Conservation (phyloP, 1,139 yeast species). For the Suhomyces kunorum region DNA sequence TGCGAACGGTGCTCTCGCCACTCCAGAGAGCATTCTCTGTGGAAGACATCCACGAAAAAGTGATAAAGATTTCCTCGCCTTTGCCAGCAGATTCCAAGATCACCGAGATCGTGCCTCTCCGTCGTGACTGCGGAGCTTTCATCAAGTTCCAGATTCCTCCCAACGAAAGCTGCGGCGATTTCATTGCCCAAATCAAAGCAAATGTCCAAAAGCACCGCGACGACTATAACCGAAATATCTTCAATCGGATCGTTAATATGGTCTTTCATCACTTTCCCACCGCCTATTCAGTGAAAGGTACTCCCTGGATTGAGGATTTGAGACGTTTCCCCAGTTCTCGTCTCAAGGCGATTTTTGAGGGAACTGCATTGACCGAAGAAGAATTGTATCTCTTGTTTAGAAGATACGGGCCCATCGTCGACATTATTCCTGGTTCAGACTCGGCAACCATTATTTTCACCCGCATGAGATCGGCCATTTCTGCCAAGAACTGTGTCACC, state of each 20-base stretch:
- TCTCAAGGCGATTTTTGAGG: conserved; percentile 71
- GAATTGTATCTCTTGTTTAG: conserved; percentile 79
- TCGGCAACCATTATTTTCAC: conserved; percentile 58
- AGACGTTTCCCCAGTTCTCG: conserved; percentile 68
- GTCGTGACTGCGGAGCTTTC: conserved; percentile 91
- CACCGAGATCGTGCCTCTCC: conserved; percentile 60
- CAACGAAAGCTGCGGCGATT: conserved; percentile 47
- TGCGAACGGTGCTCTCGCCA: conserved; percentile 24
- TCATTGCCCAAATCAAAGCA: conserved; percentile 50
- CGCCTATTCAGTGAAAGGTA: conserved; percentile 78
- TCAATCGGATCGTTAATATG: conserved; percentile 22
- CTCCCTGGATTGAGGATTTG: conserved; percentile 95
- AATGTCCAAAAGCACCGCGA: conserved; percentile 43
- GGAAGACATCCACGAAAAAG: conserved; percentile 24
- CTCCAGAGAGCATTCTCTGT: conserved; percentile 14
- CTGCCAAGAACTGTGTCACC: conserved; percentile 90
- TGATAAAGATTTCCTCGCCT: conserved; percentile 31
- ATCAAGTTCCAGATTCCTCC: conserved; percentile 69
- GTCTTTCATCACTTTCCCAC: conserved; percentile 34
- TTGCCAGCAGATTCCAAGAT: conserved; percentile 34
- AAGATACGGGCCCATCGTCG: conserved; percentile 81
- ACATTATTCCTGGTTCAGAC: conserved; percentile 61
- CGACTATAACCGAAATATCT: conserved; percentile 31
- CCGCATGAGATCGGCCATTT: conserved; percentile 65
- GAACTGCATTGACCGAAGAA: conserved; percentile 75